Percentiles rank a stretch among this genome's conserved stretches.
Conservation (phyloP, 2,329 filamentous ascomycete species). For the Fusarium burgessii region DNA sequence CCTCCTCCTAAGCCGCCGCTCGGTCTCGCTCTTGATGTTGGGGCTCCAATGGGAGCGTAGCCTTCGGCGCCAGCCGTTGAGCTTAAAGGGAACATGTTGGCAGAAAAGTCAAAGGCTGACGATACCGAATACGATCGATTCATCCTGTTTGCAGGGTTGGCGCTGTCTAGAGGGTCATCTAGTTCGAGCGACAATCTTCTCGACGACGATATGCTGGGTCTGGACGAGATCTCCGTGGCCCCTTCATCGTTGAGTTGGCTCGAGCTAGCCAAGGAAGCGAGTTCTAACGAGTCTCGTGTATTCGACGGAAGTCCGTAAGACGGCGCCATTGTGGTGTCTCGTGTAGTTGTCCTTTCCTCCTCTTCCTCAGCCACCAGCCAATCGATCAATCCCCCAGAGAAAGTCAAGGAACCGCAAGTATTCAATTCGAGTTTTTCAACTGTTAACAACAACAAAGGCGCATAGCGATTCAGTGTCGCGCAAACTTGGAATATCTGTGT, state of each 20-base stretch:
- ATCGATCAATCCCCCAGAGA: slow-evolving; percentile 8
- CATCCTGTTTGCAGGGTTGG: slow-evolving; percentile 62
- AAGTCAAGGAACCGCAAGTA: slow-evolving; percentile 9
- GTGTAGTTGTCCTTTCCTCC: slow-evolving; percentile 13
- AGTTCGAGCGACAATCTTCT: slow-evolving; percentile 85
- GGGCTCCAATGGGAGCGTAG: slow-evolving; percentile 88
- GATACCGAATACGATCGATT: slow-evolving; percentile 86
- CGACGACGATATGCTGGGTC: slow-evolving; percentile 92
- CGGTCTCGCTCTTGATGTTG: slow-evolving; percentile 66
- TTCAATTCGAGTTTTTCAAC: slow-evolving; percentile 23
- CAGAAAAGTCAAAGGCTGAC: slow-evolving; percentile 95
- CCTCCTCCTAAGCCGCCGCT: slow-evolving; percentile 72
- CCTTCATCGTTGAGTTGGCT: slow-evolving; percentile 68
- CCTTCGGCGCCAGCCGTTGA: slow-evolving; percentile 77
- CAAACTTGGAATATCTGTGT: neutral
- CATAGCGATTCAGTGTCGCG: slow-evolving; percentile 43
- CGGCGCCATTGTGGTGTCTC: slow-evolving; percentile 56
- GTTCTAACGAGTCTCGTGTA: slow-evolving; percentile 91
- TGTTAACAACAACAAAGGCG: slow-evolving; percentile 41
- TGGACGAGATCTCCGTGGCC: slow-evolving; percentile 75
- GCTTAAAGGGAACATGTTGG: slow-evolving; percentile 90
- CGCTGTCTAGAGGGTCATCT: slow-evolving; percentile 78
- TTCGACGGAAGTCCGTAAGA: slow-evolving; percentile 57
- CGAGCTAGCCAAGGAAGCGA: slow-evolving; percentile 92
- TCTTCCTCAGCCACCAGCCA: slow-evolving; percentile 10